A percentile compares a stretch with the other conserved stretches of the same genome.
Evolutionary conservation across 257 asterid species (phyloP).

Genomic region (Ligustrum vulgare): DNA sequence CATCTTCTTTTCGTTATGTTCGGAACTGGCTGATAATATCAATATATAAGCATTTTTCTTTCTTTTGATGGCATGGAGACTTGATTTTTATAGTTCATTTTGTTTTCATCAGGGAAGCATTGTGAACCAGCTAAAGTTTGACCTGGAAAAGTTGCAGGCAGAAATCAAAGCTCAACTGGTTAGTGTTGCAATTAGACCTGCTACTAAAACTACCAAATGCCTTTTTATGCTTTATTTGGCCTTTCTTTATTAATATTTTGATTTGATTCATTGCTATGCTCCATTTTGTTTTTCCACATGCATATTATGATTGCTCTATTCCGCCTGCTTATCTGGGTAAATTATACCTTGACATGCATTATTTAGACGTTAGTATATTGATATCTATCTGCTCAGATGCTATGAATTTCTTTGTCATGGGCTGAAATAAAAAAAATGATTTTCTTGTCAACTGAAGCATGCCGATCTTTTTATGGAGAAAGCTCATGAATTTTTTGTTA

Average conservation of each 20-base stretch:
- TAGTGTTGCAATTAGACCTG: conserved; percentile 32
- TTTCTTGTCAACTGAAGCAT: not conserved
- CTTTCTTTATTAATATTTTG: not conserved
- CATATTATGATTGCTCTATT: conserved; percentile 6
- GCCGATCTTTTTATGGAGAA: not conserved
- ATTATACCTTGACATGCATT: not conserved
- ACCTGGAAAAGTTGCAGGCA: conserved; percentile 74
- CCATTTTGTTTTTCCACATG: conserved; percentile 14
- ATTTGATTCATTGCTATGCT: conserved; percentile 8
- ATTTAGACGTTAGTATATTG: not conserved
- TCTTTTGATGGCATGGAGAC: conserved; percentile 13
- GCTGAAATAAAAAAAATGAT: not conserved
- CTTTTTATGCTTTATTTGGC: not conserved
- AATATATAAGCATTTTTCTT: conserved; percentile 4
- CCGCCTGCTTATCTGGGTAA: conserved; percentile 10
- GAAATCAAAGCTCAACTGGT: conserved; percentile 83
- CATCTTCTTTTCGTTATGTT: conserved; percentile 2
- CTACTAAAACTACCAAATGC: not conserved
- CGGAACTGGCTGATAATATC: not conserved
- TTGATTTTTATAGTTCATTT: conserved; percentile 15
- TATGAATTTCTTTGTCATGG: not conserved
- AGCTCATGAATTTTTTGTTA: not conserved
- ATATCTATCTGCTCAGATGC: not conserved
- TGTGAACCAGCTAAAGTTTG: conserved; percentile 74
- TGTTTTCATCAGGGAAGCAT: conserved; percentile 60